Percentiles rank a stretch among this genome's conserved stretches.
Conservation (phyloP, 164 flowering plant species). For the Malania oleifera region DNA sequence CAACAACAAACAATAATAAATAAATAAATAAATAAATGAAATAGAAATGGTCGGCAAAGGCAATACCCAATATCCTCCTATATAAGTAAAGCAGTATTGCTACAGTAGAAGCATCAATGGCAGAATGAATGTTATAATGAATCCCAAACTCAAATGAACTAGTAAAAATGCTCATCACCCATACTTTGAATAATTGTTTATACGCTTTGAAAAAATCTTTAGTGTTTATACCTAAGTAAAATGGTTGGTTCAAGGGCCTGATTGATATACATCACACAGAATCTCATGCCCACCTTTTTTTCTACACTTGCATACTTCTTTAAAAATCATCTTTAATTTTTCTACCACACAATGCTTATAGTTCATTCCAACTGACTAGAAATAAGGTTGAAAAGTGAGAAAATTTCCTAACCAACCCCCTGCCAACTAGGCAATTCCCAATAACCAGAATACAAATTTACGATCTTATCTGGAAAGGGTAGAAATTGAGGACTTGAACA, state of each 20-base stretch:
- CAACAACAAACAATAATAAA: not conserved
- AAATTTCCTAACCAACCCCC: no score
- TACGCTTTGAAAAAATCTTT: not conserved
- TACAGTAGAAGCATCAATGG: not conserved
- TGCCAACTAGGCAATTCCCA: not conserved
- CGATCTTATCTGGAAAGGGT: not conserved
- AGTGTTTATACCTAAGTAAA: not conserved
- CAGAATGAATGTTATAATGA: not conserved
- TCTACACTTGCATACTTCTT: not conserved
- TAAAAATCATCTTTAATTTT: not conserved
- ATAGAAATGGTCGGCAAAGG: not conserved
- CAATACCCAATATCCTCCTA: not conserved
- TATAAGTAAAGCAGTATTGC: not conserved
- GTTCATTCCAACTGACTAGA: not conserved
- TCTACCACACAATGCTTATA: not conserved
- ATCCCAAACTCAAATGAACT: conserved; percentile 1
- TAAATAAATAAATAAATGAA: conserved; percentile 1
- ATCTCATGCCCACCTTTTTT: no score
- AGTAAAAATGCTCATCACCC: not conserved
- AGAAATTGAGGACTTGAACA: not conserved
- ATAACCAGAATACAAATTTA: not conserved
- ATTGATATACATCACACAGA: no score
- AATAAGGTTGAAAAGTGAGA: not conserved
- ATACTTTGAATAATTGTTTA: not conserved
- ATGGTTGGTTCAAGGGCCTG: not conserved